Base-by-base conservation (phyloP, 352 stramenopile genomes). In the Pythium folliculosum region DNA sequence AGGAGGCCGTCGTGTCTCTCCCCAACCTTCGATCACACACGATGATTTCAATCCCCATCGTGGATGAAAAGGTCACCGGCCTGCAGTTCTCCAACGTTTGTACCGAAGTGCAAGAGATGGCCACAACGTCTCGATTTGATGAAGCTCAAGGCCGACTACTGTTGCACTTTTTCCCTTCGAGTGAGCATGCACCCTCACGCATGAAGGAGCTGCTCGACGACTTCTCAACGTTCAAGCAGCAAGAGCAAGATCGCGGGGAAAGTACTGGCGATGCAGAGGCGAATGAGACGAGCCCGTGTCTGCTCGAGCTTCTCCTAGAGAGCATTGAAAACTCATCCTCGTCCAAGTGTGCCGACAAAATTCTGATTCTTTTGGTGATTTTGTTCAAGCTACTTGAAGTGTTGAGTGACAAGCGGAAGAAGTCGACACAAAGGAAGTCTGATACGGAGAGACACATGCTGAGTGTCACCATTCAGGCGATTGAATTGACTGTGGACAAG, bases 21-120 rank as follows among this genome's bases (percentile, higher is more conserved):
- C 75, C 80, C 0, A 92, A 92, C 52, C 74, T 85, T 48, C 80
- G 78, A 21, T 25, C 67, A 3, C 70, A 74, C 25, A 44, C 54
- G 2, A 50, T 73, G 50, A 84, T 92, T 45, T 82, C 78, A 0
- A 45, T 75, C 2, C 37, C 65, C 6, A 72, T 79, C 0, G 65
- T 92, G 17, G 67, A 81, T 16, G 68, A 81, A 47, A 87, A 87
- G 30, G 78, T 90, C 23, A 77, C 67, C 3, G 65, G 76, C 16
- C 51, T 91, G 19, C 77, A 81, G 25, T 89, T 77, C 66, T 81
- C 81, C 4, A 79, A 90, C 30, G 76, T 89, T 16, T 84, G 76
- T 60, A 74, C 72, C 6, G 80, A 90, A 66, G 80, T 80, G 25
- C 71, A 69, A 53, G 67, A 77, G n/a, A 71, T 75, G 32, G 76